Percentiles rank a stretch among this genome's conserved stretches.
phyloP scores from a whole-genome alignment of 2,329 filamentous ascomycete species.

The Tolypocladium pustulatum region DNA sequence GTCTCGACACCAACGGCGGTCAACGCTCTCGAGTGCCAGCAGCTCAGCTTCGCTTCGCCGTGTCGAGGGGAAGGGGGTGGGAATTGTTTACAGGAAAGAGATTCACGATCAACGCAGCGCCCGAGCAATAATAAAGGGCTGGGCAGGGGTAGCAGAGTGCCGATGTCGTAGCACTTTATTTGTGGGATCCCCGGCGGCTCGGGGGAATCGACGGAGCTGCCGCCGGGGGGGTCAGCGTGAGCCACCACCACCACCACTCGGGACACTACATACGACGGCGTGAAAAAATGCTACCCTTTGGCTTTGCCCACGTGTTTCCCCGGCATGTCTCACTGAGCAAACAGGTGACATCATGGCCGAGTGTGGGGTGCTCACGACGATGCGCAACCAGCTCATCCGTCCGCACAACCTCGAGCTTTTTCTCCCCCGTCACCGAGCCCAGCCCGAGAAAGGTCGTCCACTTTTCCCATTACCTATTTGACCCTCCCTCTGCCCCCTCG shows the following conservation, averaged over 20 bases:
- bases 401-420: neutral
- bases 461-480: neutral
- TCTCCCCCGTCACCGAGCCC: neutral
- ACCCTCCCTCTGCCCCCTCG: neutral
- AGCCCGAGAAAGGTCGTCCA: neutral
- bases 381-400: neutral
- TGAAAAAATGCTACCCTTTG: neutral
- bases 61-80: neutral
- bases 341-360: neutral
- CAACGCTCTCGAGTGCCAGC: neutral
- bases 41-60: neutral
- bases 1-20: neutral
- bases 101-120: neutral
- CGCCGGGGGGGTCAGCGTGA: neutral
- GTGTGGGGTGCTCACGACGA: neutral
- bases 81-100: neutral
- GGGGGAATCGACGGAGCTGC: neutral
- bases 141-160: neutral
- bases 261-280: too few species aligned
- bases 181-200: neutral
- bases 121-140: neutral
- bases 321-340: neutral
- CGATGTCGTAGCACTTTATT: neutral
- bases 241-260: neutral
- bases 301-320: neutral